Evolutionary conservation across 2,329 filamentous ascomycete genomes (phyloP).

Genomic region (Cryphonectria naterciae): DNA sequence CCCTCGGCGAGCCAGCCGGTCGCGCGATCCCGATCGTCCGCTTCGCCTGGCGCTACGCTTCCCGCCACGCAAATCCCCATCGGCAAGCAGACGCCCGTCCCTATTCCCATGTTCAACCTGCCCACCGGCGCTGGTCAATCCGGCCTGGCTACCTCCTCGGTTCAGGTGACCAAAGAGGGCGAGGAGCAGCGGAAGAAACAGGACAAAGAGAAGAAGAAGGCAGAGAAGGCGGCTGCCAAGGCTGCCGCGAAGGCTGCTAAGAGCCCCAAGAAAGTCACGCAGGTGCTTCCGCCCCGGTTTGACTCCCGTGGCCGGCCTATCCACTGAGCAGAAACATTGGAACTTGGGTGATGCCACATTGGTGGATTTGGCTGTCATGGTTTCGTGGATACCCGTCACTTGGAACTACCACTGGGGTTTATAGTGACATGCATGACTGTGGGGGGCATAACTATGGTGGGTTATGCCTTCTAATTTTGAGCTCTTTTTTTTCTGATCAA

Average conservation of each 20-base stretch:
- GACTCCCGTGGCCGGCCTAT: constrained; percentile 2
- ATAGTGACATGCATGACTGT: neutral
- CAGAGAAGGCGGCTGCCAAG: neutral
- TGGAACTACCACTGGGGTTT: neutral
- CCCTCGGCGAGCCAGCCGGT: constrained; percentile 28
- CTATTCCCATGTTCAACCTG: constrained; percentile 5
- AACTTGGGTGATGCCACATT: neutral
- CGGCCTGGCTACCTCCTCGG: neutral
- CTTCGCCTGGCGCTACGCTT: constrained; percentile 20
- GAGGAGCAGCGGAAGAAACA: constrained; percentile 20
- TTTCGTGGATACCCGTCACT: constrained; percentile 11
- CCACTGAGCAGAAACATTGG: neutral
- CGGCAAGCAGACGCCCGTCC: constrained; percentile 23
- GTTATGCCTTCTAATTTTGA: neutral
- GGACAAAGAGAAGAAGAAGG: constrained; percentile 18
- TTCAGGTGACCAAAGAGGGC: constrained; percentile 20
- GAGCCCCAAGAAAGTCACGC: constrained; percentile 18
- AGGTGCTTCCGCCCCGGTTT: constrained; percentile 19
- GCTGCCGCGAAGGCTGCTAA: neutral
- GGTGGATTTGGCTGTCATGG: neutral
- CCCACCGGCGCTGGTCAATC: neutral
- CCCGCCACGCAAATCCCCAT: constrained; percentile 20
- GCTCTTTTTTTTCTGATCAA: neutral
- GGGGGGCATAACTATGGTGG: neutral
- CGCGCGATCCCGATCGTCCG: constrained; percentile 9